These are phyloP conservation scores for Pneumocystis wakefieldiae DNA, from an alignment of 1,139 yeast genomes.

Conservation along the genomic window DNA sequence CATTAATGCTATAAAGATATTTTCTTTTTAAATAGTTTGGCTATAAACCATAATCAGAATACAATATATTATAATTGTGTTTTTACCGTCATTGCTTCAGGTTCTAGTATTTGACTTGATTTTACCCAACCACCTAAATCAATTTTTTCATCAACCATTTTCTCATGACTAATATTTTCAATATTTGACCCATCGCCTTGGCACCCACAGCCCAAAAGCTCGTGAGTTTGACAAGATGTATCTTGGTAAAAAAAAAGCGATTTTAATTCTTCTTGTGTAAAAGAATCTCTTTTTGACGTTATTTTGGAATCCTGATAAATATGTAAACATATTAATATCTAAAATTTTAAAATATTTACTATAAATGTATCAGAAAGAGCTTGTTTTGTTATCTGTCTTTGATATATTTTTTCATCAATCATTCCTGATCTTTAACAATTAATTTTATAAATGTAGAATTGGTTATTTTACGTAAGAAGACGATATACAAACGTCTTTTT, in stretches of 20 bases:
- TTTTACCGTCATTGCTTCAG: background rate
- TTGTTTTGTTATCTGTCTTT: constrained; percentile 77
- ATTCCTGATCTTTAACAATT: constrained; percentile 52
- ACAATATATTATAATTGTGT: background rate
- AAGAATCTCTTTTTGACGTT: background rate
- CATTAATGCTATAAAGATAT: background rate
- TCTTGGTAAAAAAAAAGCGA: constrained; percentile 26
- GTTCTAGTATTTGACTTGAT: background rate
- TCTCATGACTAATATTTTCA: constrained; percentile 6
- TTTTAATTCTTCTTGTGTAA: background rate
- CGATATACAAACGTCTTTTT: constrained; percentile 57
- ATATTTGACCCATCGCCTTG: constrained; percentile 13
- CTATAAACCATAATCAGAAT: background rate
- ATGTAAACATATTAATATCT: constrained; percentile 46
- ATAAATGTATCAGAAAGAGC: constrained; percentile 68
- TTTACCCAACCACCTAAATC: background rate
- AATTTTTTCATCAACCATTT: constrained; percentile 11
- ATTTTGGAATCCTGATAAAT: constrained; percentile 38
- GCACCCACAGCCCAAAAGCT: constrained; percentile 61
- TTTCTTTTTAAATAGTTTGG: background rate
- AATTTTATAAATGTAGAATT: background rate
- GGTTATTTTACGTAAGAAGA: constrained; percentile 35
- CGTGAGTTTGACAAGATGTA: constrained; percentile 66
- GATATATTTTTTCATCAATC: constrained; percentile 87
- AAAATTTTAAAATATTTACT: constrained; percentile 22